Conservation (phyloP, 768 basidiomycete species). For the Lentinula raphanica region DNA sequence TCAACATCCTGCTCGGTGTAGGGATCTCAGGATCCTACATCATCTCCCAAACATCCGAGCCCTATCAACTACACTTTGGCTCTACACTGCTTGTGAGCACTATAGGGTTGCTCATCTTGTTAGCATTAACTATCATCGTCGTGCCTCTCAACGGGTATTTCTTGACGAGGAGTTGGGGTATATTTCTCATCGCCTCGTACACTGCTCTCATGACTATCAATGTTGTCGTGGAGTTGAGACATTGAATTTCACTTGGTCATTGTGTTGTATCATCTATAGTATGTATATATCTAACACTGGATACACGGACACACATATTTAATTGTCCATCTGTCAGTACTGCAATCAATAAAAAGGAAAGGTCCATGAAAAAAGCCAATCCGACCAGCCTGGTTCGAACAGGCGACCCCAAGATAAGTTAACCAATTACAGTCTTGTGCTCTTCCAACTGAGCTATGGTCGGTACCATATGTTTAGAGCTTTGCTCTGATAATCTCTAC, state of each 20-base stretch:
- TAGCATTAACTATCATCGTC: slow-evolving; percentile 71
- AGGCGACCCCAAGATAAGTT: slow-evolving; percentile 50
- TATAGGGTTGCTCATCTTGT: slow-evolving; percentile 71
- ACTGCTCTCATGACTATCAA: slow-evolving; percentile 71
- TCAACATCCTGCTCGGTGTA: slow-evolving; percentile 86
- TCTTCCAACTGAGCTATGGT: slow-evolving; percentile 51
- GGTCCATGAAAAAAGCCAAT: slow-evolving; percentile 11
- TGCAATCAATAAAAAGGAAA: no score
- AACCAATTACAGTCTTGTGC: slow-evolving; percentile 42
- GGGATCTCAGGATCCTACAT: slow-evolving; percentile 90
- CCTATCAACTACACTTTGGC: slow-evolving; percentile 75
- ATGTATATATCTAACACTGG: no score
- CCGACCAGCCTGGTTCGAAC: slow-evolving; percentile 60
- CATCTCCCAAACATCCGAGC: slow-evolving; percentile 54
- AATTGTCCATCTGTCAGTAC: no score
- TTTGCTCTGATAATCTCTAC: no score
- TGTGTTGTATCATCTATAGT: not conserved
- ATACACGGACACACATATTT: no score
- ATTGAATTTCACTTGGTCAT: not conserved
- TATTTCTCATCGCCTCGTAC: slow-evolving; percentile 73
- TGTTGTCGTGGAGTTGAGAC: slow-evolving; percentile 68
- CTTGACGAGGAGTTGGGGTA: slow-evolving; percentile 77
- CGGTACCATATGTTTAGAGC: slow-evolving; percentile 15
- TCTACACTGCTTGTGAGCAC: slow-evolving; percentile 81
- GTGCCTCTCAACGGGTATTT: slow-evolving; percentile 83